Conservation (phyloP, 371 early-diverging fungal genomes). For the Mucor plumbeus region DNA sequence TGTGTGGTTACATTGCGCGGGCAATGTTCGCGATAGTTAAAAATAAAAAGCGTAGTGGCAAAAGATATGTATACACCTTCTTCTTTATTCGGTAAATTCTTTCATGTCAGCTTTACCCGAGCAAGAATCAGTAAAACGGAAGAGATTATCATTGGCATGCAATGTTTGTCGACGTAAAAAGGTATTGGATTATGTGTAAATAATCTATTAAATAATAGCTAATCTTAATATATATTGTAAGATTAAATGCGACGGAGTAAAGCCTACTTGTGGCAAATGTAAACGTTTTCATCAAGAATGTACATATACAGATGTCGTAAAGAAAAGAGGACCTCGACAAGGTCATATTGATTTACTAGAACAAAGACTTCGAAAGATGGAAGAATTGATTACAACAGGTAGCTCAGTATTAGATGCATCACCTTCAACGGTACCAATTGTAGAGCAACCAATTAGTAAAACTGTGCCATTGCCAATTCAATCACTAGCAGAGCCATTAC, state of each 20-base stretch:
- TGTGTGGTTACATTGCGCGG: too few relatives aligned
- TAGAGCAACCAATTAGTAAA: slow-evolving; percentile 3
- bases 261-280: slow-evolving; percentile 77
- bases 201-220: background rate
- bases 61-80: background rate
- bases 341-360: slow-evolving; percentile 72
- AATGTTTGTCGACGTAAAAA: slow-evolving; percentile 73
- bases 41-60: background rate
- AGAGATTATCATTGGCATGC: slow-evolving; percentile 72
- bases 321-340: slow-evolving; percentile 73
- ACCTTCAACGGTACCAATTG: background rate
- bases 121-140: slow-evolving; percentile 18
- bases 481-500: background rate
- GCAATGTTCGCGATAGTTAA: background rate
- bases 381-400: slow-evolving; percentile 32
- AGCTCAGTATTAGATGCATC: slow-evolving; percentile 3
- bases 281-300: slow-evolving; percentile 58
- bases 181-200: slow-evolving; percentile 37
- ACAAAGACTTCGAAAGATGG: slow-evolving; percentile 62
- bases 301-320: slow-evolving; percentile 62
- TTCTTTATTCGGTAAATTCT: slow-evolving; percentile 3
- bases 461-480: background rate
- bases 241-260: slow-evolving; percentile 72
- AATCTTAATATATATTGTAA: slow-evolving; percentile 4
- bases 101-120: background rate